These are phyloP conservation scores for Pichia eremophila DNA, from an alignment of 805 yeast species.

Conservation along the genomic window DNA sequence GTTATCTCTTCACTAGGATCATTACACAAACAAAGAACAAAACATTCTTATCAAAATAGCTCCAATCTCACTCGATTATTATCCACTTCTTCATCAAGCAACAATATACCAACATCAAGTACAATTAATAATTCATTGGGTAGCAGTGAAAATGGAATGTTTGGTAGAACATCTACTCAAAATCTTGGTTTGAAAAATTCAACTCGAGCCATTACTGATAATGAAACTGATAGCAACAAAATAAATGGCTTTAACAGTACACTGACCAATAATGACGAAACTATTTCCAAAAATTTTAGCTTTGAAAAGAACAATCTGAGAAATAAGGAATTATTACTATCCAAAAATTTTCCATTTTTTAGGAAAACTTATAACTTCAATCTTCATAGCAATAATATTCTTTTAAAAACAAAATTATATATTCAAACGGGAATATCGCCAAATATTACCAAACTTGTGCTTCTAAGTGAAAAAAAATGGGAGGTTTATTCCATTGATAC, in stretches of 20 bases:
- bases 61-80: constrained; percentile 17
- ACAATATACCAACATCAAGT: background rate
- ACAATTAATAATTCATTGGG: background rate
- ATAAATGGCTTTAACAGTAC: no score
- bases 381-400: constrained; percentile 40
- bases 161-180: background rate
- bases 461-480: constrained; percentile 64
- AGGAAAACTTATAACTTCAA: constrained; percentile 49
- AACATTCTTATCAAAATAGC: constrained; percentile 11
- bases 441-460: constrained; percentile 53
- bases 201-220: background rate
- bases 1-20: constrained; percentile 14
- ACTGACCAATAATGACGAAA: background rate
- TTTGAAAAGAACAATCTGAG: background rate
- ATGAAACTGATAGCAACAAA: background rate
- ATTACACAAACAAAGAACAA: constrained; percentile 13
- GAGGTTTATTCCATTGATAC: constrained; percentile 53
- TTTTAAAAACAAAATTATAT: constrained; percentile 38
- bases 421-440: constrained; percentile 55
- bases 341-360: constrained; percentile 76
- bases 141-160: background rate
- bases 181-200: background rate
- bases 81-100: constrained; percentile 4
- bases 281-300: background rate
- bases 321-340: constrained; percentile 54